These are phyloP conservation scores for Penicillium herquei DNA, from an alignment of 495 filamentous ascomycete species.

Conservation along the genomic window DNA sequence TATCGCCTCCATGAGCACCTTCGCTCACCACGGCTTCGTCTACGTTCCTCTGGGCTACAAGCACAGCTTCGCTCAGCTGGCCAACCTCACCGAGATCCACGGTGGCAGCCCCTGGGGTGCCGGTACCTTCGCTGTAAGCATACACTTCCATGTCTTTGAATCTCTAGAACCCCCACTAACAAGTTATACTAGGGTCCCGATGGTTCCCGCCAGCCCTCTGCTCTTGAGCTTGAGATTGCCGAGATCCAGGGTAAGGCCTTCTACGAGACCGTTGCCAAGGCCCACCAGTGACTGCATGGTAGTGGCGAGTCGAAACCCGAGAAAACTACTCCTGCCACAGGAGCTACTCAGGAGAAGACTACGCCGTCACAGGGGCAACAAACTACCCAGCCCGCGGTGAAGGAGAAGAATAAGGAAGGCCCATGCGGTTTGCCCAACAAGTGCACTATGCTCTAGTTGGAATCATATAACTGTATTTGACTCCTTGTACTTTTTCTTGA, in stretches of 20 bases:
- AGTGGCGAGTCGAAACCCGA: conserved; percentile 38
- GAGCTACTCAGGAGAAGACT: conserved; percentile 7
- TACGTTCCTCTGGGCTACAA: conserved; percentile 94
- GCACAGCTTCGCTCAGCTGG: conserved; percentile 66
- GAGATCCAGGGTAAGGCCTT: conserved; percentile 81
- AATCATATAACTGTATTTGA: conserved; percentile 36
- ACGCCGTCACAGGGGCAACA: conserved; percentile 21
- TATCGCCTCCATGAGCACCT: conserved; percentile 78
- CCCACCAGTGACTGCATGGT: conserved; percentile 84
- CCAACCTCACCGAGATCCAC: conserved; percentile 71
- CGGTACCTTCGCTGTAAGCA: conserved; percentile 79
- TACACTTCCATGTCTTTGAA: neutral
- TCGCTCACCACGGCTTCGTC: conserved; percentile 92
- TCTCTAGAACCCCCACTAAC: neutral
- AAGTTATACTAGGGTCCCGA: conserved; percentile 49
- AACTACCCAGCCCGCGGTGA: conserved; percentile 27
- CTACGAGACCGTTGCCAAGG: conserved; percentile 74
- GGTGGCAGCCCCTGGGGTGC: conserved; percentile 93
- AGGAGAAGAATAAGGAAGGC: conserved; percentile 49
- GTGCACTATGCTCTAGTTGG: conserved; percentile 47
- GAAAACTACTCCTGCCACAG: conserved; percentile 26
- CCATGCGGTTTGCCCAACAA: conserved; percentile 70
- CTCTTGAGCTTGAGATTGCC: conserved; percentile 74
- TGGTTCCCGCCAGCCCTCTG: conserved; percentile 76
- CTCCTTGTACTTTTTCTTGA: conserved; percentile 11